Evolutionary conservation across 257 asterid species (phyloP).

Genomic region (Ballota nigra): DNA sequence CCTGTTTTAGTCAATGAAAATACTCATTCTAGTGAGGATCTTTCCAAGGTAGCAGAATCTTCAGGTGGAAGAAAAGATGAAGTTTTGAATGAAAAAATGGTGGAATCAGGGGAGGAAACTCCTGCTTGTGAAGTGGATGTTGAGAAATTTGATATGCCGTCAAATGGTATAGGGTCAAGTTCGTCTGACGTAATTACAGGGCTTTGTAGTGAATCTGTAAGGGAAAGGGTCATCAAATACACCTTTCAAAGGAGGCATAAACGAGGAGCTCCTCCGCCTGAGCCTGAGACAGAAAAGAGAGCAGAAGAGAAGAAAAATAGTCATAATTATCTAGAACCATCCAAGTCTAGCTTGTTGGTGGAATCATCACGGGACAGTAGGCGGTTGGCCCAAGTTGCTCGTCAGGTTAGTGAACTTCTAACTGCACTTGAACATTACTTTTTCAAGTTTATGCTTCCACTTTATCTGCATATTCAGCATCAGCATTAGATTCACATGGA

Average conservation of each 20-base stretch:
- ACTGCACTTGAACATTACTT: background rate
- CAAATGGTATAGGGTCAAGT: constrained; percentile 12
- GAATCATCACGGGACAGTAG: constrained; percentile 57
- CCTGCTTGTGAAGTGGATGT: constrained; percentile 28
- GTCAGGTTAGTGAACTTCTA: constrained; percentile 55
- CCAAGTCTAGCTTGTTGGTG: constrained; percentile 34
- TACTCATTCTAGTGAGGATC: constrained; percentile 20
- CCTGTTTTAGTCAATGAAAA: constrained; percentile 19
- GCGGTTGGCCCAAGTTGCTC: constrained; percentile 65
- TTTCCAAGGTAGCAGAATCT: constrained; percentile 24
- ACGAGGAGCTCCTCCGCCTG: constrained; percentile 40
- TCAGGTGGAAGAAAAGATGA: constrained; percentile 23
- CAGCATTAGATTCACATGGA: background rate
- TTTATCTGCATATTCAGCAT: background rate
- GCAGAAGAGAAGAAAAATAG: constrained; percentile 22
- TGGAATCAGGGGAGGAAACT: constrained; percentile 27
- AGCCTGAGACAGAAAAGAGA: constrained; percentile 30
- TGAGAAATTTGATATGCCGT: constrained; percentile 24
- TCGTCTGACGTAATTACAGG: constrained; percentile 23
- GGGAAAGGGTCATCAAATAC: constrained; percentile 59
- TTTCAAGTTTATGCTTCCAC: constrained; percentile 18
- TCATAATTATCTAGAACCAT: constrained; percentile 28
- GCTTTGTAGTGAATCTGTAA: constrained; percentile 26
- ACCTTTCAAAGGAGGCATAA: constrained; percentile 85
- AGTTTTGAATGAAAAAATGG: constrained; percentile 26